Percentiles rank a stretch among this genome's conserved stretches.
phyloP scores from a whole-genome alignment of 495 filamentous ascomycete genomes.

The Xylaria palmicola region DNA sequence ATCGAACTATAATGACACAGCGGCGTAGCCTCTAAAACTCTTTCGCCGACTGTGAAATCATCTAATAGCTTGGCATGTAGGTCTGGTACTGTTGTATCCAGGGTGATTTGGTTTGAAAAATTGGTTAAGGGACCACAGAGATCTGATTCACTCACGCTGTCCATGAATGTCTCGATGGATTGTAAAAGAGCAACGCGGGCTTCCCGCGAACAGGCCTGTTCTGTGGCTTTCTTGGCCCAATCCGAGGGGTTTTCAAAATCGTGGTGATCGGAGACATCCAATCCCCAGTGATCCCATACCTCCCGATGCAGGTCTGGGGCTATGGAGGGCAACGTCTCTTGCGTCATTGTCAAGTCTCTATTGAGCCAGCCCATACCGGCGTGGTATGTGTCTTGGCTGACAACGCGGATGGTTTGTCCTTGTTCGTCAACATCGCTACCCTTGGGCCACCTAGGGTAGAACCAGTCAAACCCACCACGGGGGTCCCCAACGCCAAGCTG shows the following conservation, averaged over 20 bases:
- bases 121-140: constrained; percentile 29
- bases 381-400: constrained; percentile 79
- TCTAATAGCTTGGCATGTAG: constrained; percentile 57
- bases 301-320: constrained; percentile 57
- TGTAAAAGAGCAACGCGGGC: constrained; percentile 29
- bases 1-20: constrained; percentile 26
- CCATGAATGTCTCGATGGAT: constrained; percentile 32
- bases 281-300: constrained; percentile 56
- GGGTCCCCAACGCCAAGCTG: constrained; percentile 92
- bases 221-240: constrained; percentile 30
- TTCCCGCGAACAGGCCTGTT: constrained; percentile 1
- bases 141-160: constrained; percentile 53
- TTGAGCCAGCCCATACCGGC: constrained; percentile 75
- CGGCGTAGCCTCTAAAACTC: constrained; percentile 54
- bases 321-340: constrained; percentile 17
- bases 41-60: constrained; percentile 64
- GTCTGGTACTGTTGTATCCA: constrained; percentile 63
- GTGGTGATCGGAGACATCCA: constrained; percentile 51
- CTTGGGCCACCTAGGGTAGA: constrained; percentile 70
- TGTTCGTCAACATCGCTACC: constrained; percentile 65
- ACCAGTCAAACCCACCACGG: constrained; percentile 87
- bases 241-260: constrained; percentile 30
- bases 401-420: constrained; percentile 68
- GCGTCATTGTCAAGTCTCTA: constrained; percentile 46
- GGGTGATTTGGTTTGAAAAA: constrained; percentile 34